Conservation (phyloP, 83 land plant genomes). For the Picea engelmannii region DNA sequence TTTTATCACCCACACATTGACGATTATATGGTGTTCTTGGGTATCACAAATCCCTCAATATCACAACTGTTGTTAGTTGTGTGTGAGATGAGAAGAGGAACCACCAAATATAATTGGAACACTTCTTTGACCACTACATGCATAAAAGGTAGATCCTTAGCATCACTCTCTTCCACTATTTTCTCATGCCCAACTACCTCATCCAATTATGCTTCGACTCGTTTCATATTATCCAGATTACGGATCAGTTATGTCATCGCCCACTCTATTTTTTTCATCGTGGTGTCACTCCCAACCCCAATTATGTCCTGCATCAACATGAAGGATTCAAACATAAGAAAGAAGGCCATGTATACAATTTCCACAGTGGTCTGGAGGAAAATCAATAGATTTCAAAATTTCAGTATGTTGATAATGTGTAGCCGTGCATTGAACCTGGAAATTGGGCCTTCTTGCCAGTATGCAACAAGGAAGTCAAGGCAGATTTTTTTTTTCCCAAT, state of each 20-base stretch:
- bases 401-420: too few species aligned
- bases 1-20: slow-evolving; percentile 14
- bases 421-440: too few species aligned
- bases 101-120: slow-evolving; percentile 13
- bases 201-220: slow-evolving; percentile 19
- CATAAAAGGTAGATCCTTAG: slow-evolving; percentile 17
- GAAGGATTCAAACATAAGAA: too few species aligned
- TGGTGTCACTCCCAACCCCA: slow-evolving; percentile 13
- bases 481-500: too few species aligned
- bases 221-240: slow-evolving; percentile 1
- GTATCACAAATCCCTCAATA: slow-evolving; percentile 10
- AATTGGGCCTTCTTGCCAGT: too few species aligned
- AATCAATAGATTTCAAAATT: too few species aligned
- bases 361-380: too few species aligned
- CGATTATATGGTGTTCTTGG: slow-evolving; percentile 7
- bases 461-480: too few species aligned
- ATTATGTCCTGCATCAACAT: not conserved
- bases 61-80: not conserved
- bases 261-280: slow-evolving; percentile 20
- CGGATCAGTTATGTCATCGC: slow-evolving; percentile 14
- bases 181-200: not conserved
- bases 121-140: slow-evolving; percentile 16
- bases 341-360: too few species aligned
- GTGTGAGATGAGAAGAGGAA: slow-evolving; percentile 15
- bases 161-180: slow-evolving; percentile 16